These are phyloP conservation scores for Lactarius vividus DNA, from an alignment of 768 basidiomycete species.

Conservation along the genomic window DNA sequence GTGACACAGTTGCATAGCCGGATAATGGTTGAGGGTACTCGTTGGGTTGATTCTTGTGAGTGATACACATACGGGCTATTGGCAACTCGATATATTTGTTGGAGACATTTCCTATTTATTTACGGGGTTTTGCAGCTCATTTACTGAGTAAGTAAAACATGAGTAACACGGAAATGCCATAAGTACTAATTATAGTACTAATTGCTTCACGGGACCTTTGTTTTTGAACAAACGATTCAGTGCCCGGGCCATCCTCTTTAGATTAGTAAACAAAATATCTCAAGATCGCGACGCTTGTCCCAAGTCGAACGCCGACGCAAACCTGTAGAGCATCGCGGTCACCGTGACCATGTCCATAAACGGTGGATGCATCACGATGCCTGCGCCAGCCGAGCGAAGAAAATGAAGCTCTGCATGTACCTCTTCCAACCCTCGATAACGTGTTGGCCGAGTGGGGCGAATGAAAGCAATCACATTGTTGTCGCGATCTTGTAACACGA, in stretches of 20 bases:
- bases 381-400: slow-evolving; percentile 70
- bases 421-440: slow-evolving; percentile 76
- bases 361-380: slow-evolving; percentile 83
- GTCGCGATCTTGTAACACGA: slow-evolving; percentile 72
- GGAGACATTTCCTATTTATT: too few relatives aligned
- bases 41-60: neutral
- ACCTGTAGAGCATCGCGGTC: slow-evolving; percentile 82
- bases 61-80: neutral
- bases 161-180: slow-evolving; percentile 25
- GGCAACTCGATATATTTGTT: too few relatives aligned
- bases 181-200: too few relatives aligned
- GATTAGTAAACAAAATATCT: slow-evolving; percentile 5
- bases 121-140: too few relatives aligned
- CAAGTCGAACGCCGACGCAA: slow-evolving; percentile 54
- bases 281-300: slow-evolving; percentile 11
- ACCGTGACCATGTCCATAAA: slow-evolving; percentile 88
- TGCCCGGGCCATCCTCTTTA: slow-evolving; percentile 17
- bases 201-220: slow-evolving; percentile 13
- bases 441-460: slow-evolving; percentile 71
- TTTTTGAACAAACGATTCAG: slow-evolving; percentile 17
- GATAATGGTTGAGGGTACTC: neutral
- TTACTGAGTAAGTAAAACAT: slow-evolving; percentile 16
- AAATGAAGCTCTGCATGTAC: slow-evolving; percentile 86
- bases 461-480: slow-evolving; percentile 74
- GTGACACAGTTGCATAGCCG: neutral